Conservation (phyloP, 2,329 filamentous ascomycete genomes). For the Pestalotiopsis sp. region DNA sequence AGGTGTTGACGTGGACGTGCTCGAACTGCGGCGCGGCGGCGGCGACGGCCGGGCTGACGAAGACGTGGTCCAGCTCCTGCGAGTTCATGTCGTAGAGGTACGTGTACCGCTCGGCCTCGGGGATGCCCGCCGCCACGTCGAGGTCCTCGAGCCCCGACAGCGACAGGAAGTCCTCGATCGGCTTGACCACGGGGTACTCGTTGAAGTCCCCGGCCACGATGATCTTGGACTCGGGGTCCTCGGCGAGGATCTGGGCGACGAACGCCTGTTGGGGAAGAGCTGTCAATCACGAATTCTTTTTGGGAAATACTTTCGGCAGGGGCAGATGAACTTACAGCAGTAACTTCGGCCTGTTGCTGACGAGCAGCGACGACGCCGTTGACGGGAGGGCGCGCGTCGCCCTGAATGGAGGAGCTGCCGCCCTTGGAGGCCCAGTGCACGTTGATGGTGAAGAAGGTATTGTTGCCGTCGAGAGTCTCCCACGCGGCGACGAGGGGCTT, state of each 20-base stretch:
- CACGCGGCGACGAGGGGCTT: constrained; percentile 71
- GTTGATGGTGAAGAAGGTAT: constrained; percentile 70
- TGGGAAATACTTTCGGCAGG: neutral
- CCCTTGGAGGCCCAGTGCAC: constrained; percentile 71
- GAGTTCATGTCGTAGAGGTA: constrained; percentile 72
- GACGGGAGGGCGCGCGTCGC: constrained; percentile 66
- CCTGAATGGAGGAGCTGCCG: constrained; percentile 65
- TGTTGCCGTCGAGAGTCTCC: constrained; percentile 57
- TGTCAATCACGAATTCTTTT: neutral
- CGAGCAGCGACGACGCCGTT: constrained; percentile 66
- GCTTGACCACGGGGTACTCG: constrained; percentile 67
- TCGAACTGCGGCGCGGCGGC: constrained; percentile 52
- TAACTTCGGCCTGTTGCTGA: constrained; percentile 57
- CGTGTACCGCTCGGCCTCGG: constrained; percentile 65
- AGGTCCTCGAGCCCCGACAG: constrained; percentile 62
- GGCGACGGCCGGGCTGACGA: constrained; percentile 57
- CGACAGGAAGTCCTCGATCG: constrained; percentile 55
- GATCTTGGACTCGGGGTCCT: constrained; percentile 58
- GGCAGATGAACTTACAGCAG: constrained; percentile 47
- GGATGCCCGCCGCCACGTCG: constrained; percentile 59
- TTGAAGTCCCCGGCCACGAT: constrained; percentile 72
- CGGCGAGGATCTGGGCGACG: constrained; percentile 56
- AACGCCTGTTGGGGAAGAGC: constrained; percentile 43
- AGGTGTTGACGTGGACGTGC: constrained; percentile 74
- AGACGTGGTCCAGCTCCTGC: constrained; percentile 73